Conservation (phyloP, 495 filamentous ascomycete genomes). For the Aspergillus cristatus region DNA sequence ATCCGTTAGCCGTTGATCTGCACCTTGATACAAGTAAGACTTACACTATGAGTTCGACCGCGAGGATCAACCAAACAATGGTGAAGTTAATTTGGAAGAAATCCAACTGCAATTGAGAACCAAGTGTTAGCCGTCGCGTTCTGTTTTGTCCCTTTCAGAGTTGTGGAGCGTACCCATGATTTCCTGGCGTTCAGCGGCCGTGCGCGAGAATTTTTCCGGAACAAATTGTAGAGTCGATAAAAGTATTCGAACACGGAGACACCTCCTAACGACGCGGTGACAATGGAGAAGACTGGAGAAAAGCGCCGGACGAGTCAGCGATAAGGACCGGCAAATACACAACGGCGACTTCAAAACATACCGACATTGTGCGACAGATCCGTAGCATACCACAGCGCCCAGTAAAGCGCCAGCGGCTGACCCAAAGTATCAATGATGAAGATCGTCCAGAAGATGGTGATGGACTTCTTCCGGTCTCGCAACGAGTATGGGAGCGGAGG, state of each 20-base stretch:
- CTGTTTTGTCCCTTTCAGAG: no score
- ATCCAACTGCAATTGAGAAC: conserved; percentile 33
- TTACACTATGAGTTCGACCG: conserved; percentile 46
- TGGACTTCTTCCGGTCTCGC: conserved; percentile 42
- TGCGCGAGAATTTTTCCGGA: conserved; percentile 39
- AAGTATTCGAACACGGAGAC: conserved; percentile 54
- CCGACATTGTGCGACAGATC: conserved; percentile 45
- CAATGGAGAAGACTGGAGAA: conserved; percentile 46
- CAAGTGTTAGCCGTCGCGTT: conserved; percentile 6
- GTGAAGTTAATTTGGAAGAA: conserved; percentile 57
- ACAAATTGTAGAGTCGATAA: conserved; percentile 35
- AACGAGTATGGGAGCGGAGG: conserved; percentile 50
- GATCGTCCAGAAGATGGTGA: conserved; percentile 49
- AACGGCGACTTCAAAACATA: conserved; percentile 16
- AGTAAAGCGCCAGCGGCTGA: conserved; percentile 50
- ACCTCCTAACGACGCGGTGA: conserved; percentile 46
- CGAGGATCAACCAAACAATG: conserved; percentile 40
- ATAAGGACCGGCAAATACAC: conserved; percentile 3
- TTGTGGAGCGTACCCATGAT: conserved; percentile 37
- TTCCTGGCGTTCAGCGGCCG: conserved; percentile 44
- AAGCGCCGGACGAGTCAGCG: neutral
- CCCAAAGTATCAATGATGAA: conserved; percentile 44
- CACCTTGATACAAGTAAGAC: conserved; percentile 6
- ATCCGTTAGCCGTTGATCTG: conserved; percentile 15
- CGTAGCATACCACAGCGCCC: conserved; percentile 46